Conservation (phyloP, 768 basidiomycete species). For the Macrocybe gigantea region DNA sequence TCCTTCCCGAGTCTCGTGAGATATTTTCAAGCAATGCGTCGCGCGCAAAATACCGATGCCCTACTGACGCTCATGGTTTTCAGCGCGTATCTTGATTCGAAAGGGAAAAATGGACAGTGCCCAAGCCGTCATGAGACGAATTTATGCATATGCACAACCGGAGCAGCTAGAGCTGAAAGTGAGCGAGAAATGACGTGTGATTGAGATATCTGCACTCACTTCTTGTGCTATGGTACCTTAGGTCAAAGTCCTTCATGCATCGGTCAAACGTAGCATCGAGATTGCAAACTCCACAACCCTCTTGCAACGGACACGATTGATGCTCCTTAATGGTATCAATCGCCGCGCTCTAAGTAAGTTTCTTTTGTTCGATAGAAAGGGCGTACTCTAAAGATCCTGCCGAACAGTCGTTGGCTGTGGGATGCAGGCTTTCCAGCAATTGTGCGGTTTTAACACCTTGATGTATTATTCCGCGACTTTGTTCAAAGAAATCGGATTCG, state of each 20-base stretch:
- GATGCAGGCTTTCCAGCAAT: slow-evolving; percentile 79
- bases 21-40: slow-evolving; percentile 6
- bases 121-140: slow-evolving; percentile 48
- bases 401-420: slow-evolving; percentile 65
- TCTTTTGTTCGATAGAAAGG: not conserved
- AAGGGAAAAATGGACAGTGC: slow-evolving; percentile 47
- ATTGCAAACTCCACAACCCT: slow-evolving; percentile 61
- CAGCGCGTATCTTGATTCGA: slow-evolving; percentile 58
- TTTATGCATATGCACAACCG: slow-evolving; percentile 62
- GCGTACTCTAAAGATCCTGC: not conserved
- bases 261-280: slow-evolving; percentile 57
- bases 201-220: not conserved
- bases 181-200: not conserved
- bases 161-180: slow-evolving; percentile 67
- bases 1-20: slow-evolving; percentile 77
- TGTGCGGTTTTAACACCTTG: slow-evolving; percentile 81
- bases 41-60: not conserved
- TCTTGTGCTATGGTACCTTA: slow-evolving; percentile 11
- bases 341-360: slow-evolving; percentile 62
- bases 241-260: slow-evolving; percentile 53
- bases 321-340: slow-evolving; percentile 52
- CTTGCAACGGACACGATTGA: slow-evolving; percentile 45
- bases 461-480: slow-evolving; percentile 74
- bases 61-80: not conserved
- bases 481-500: slow-evolving; percentile 76